Base-by-base conservation (phyloP, 1,284 basidiomycete species). In the Malassezia caprae region DNA sequence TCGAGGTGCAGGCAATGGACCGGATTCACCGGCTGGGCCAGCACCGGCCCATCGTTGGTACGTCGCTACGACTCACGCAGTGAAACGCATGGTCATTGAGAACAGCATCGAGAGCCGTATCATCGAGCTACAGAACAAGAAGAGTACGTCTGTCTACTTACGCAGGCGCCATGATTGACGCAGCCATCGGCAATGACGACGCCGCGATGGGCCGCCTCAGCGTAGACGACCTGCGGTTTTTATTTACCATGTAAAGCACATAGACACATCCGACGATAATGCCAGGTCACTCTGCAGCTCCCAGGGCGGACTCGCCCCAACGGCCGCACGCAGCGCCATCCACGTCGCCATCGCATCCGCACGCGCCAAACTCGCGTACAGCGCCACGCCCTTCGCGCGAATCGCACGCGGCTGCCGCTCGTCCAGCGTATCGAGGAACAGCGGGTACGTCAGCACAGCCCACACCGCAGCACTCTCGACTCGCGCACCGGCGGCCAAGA, bases 101-200 rank as follows among this genome's bases (percentile, higher is more conserved):
- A 91, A 98, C 74, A 90, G 87, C 61, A 96, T 98, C 63, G 93
- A 98, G 76, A 87, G 86, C 68, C 84, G 90, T 61, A 93, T 94
- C 61, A 72, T 79, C 8, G 77, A 91, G 81, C 80, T 98, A 15
- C 93, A 96, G 77, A 88, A 93, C 76, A 93, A 93, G 79, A 93
- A 93, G 76, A 83, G 83, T 46, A 34, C 7, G 44, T 46, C 84
- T 84, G 0, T 87, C 88, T 86, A 80, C 87, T 5, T 82, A 86
- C 68, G 86, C 86, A 46, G 44, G 48, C 28, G 69, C 67, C 28
- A 74, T 74, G 72, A 68, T 74, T 47, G 69, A 74, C 48, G 72
- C 72, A 4, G 71, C 72, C 10, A 70, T 74, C 21, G 67, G 69
- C 53, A 65, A 72, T 30, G 72, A 74, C 56, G 72, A 74, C 40